These are phyloP conservation scores for Phytophthora melonis DNA, from an alignment of 352 stramenopile genomes.

Conservation along the genomic window DNA sequence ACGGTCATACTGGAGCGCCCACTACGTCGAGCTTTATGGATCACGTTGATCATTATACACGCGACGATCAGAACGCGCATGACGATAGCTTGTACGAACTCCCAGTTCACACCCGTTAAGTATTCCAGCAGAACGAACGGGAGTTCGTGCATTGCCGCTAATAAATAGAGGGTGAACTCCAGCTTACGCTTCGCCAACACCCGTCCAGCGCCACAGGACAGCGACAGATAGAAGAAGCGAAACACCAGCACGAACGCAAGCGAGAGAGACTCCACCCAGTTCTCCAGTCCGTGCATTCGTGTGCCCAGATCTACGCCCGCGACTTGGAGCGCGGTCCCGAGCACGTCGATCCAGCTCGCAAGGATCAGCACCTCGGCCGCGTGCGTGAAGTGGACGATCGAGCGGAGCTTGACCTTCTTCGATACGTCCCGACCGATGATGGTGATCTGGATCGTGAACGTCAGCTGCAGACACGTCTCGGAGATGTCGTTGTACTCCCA, in stretches of 20 bases:
- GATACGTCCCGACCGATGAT: slow-evolving; percentile 41
- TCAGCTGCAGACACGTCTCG: slow-evolving; percentile 42
- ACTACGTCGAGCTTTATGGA: neutral
- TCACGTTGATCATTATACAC: neutral
- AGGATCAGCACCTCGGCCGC: slow-evolving; percentile 34
- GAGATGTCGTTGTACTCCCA: slow-evolving; percentile 46
- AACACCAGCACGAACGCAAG: neutral
- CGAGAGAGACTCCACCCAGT: neutral
- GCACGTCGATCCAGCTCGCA: slow-evolving; percentile 16
- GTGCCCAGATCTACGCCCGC: neutral
- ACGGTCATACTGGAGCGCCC: neutral
- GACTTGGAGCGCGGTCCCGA: neutral
- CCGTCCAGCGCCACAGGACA: no score
- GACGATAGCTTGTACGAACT: neutral
- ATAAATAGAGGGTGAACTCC: neutral
- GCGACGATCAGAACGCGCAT: neutral
- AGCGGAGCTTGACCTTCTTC: slow-evolving; percentile 36
- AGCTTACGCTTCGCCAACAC: neutral
- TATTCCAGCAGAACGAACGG: neutral
- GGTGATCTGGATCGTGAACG: slow-evolving; percentile 55
- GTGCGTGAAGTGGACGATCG: slow-evolving; percentile 36
- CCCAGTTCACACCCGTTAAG: neutral
- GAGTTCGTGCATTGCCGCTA: neutral
- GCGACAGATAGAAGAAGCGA: neutral
- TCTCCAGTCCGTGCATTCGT: neutral